A percentile compares a stretch with the other conserved stretches of the same genome.
Evolutionary conservation across 441 rosid species (phyloP).

Genomic region (Erysimum cheiri): DNA sequence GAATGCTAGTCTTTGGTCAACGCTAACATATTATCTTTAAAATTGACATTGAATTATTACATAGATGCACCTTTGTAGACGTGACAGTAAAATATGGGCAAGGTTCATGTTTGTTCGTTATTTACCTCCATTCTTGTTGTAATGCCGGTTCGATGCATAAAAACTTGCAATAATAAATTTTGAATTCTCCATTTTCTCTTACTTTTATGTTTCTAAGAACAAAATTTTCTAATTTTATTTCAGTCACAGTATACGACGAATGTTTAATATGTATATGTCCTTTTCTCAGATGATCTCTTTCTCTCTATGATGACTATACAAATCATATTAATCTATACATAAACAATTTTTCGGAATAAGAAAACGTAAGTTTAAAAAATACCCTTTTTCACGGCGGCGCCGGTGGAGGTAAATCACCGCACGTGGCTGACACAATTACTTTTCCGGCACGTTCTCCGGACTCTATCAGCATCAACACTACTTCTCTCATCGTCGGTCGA

Average conservation of each 20-base stretch:
- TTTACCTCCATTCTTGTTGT: no score
- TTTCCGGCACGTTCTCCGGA: conserved; percentile 68
- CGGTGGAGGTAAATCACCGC: conserved; percentile 51
- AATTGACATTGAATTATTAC: no score
- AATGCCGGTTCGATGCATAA: not conserved
- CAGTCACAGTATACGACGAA: conserved; percentile 10
- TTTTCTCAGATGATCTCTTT: not conserved
- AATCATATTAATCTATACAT: conserved; percentile 45
- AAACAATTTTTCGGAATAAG: conserved; percentile 36
- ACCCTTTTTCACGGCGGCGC: conserved; percentile 36
- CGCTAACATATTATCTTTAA: no score
- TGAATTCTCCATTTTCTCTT: not conserved
- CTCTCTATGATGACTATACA: conserved; percentile 39
- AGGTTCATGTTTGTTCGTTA: no score
- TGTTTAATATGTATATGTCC: not conserved
- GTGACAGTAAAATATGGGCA: no score
- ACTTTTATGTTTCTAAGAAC: not conserved
- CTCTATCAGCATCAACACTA: conserved; percentile 81
- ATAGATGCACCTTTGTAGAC: no score
- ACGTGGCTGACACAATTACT: conserved; percentile 51
- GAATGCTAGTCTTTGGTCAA: no score
- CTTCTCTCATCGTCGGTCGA: conserved; percentile 96
- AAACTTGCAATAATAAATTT: not conserved
- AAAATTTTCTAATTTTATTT: not conserved
- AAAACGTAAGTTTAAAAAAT: conserved; percentile 12